Conservation (phyloP, 441 rosid species). For the Syzygium malaccense region DNA sequence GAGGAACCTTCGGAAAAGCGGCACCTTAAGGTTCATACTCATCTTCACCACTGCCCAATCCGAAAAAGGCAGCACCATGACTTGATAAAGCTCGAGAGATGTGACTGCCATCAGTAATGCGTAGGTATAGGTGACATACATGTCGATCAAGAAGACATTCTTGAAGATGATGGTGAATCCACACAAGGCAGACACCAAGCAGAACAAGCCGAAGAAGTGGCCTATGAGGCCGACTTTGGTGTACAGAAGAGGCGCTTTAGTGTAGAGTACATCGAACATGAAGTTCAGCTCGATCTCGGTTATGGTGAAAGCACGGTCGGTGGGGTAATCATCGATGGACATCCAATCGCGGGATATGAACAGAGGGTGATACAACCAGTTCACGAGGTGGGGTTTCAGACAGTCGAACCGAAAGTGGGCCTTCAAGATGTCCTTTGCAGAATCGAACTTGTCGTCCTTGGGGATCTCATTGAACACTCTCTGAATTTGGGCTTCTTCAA, state of each 20-base stretch:
- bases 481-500: fast-evolving
- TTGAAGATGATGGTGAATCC: background rate
- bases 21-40: background rate
- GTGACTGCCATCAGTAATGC: background rate
- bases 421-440: background rate
- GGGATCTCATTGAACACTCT: fast-evolving
- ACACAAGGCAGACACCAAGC: background rate
- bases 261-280: background rate
- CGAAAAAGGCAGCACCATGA: background rate
- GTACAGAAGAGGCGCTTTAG: background rate
- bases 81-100: background rate
- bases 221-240: fast-evolving
- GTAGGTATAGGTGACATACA: background rate
- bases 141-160: background rate
- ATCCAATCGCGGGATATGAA: background rate
- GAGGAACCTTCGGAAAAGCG: background rate
- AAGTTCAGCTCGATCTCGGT: background rate
- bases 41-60: background rate
- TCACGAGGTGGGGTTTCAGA: background rate
- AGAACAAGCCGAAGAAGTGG: background rate
- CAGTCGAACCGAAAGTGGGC: background rate
- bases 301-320: background rate
- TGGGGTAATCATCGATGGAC: background rate
- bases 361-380: background rate
- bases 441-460: background rate